Evolutionary conservation across 2,329 filamentous ascomycete species (phyloP).

Genomic region (Neofusicoccum umdonicola): DNA sequence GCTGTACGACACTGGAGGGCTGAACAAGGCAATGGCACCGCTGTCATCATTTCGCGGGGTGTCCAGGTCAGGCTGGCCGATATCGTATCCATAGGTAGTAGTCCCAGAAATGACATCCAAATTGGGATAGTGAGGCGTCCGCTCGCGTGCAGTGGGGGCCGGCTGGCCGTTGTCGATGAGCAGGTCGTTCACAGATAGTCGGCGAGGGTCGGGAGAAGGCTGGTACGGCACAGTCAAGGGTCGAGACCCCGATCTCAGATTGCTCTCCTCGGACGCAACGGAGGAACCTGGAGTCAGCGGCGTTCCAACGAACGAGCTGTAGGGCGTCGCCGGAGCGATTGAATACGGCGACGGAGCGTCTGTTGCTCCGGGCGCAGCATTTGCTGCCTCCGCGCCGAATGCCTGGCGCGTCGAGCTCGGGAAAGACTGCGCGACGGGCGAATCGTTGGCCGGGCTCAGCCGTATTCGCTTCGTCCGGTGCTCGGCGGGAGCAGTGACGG

Average conservation of each 20-base stretch:
- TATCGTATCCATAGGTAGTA: constrained; percentile 66
- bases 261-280: constrained; percentile 34
- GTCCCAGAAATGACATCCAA: constrained; percentile 12
- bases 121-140: constrained; percentile 8
- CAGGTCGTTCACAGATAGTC: constrained; percentile 65
- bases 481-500: constrained; percentile 22
- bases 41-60: constrained; percentile 69
- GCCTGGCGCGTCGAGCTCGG: neutral
- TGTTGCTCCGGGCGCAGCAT: constrained; percentile 17
- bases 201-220: constrained; percentile 44
- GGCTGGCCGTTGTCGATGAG: constrained; percentile 34
- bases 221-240: constrained; percentile 27
- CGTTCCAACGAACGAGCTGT: constrained; percentile 44
- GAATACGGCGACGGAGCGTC: constrained; percentile 39
- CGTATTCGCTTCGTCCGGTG: constrained; percentile 36
- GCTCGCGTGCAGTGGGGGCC: constrained; percentile 22
- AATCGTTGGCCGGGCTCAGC: constrained; percentile 25
- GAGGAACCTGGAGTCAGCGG: constrained; percentile 46
- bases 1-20: constrained; percentile 30
- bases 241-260: constrained; percentile 23
- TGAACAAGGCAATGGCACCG: constrained; percentile 56
- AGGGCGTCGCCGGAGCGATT: constrained; percentile 36
- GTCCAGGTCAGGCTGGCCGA: constrained; percentile 68
- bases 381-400: neutral
- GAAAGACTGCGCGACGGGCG: neutral